Conservation (phyloP, 2,329 filamentous ascomycete genomes). For the Plectosphaerella sp. region DNA sequence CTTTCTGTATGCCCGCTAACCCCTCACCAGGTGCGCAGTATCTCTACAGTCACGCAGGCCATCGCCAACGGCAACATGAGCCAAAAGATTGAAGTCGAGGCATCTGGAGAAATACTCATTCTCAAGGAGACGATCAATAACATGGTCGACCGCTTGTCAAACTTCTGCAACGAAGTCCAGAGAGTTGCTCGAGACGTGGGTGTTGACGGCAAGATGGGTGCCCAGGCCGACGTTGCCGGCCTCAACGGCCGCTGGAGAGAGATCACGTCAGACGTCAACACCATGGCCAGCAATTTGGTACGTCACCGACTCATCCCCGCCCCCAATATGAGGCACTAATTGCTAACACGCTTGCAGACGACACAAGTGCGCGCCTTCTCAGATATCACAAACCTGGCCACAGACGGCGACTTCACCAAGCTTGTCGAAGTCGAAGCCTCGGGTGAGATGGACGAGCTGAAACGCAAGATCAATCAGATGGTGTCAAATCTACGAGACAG, state of each 20-base stretch:
- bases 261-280: conserved; percentile 95
- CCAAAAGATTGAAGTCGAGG: conserved; percentile 91
- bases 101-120: conserved; percentile 89
- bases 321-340: background rate
- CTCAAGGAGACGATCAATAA: conserved; percentile 97
- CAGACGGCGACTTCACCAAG: conserved; percentile 95
- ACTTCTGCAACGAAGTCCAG: conserved; percentile 95
- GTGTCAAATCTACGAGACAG: conserved; percentile 91
- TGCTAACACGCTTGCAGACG: conserved; percentile 55
- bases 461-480: conserved; percentile 99
- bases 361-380: conserved; percentile 97
- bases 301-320: conserved; percentile 15
- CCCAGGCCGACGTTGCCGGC: conserved; percentile 89
- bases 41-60: conserved; percentile 89
- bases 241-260: conserved; percentile 96
- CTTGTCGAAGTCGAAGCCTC: conserved; percentile 95
- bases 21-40: conserved; percentile 67
- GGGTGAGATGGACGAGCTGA: conserved; percentile 98
- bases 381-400: conserved; percentile 96
- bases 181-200: conserved; percentile 94
- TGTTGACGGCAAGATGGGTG: conserved; percentile 97
- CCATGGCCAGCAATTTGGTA: conserved; percentile 70
- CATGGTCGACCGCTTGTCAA: conserved; percentile 94
- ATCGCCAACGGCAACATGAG: conserved; percentile 96
- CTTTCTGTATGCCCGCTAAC: too few relatives aligned